Percentiles rank a stretch among this genome's conserved stretches.
Evolutionary conservation across 495 filamentous ascomycete genomes (phyloP).

Genomic region (Hypoxylon subgilvum): DNA sequence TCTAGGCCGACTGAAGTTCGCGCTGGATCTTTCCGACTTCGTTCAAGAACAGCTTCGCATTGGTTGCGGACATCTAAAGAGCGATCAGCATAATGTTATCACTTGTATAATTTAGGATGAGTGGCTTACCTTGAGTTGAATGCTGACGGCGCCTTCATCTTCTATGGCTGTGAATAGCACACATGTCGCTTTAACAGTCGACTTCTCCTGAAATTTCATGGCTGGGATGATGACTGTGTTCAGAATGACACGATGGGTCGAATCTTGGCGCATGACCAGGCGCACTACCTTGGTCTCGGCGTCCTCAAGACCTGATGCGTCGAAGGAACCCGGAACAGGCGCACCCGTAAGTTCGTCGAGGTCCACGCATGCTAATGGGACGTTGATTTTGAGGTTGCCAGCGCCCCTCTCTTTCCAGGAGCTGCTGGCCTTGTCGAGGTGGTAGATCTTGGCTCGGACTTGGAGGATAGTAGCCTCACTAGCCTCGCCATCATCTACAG

Average conservation of each 20-base stretch:
- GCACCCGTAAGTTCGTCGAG: slow-evolving; percentile 53
- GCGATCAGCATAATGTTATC: slow-evolving; percentile 7
- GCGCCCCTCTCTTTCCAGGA: slow-evolving; percentile 85
- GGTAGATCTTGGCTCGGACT: slow-evolving; percentile 75
- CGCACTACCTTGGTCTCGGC: slow-evolving; percentile 60
- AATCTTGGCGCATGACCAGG: slow-evolving; percentile 87
- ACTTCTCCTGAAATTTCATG: slow-evolving; percentile 74
- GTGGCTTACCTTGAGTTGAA: slow-evolving; percentile 72
- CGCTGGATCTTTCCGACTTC: slow-evolving; percentile 50
- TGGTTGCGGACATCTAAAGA: slow-evolving; percentile 52
- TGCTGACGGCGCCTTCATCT: slow-evolving; percentile 62
- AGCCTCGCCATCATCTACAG: slow-evolving; percentile 70
- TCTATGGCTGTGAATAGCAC: slow-evolving; percentile 64
- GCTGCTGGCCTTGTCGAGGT: slow-evolving; percentile 64
- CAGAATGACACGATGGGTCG: slow-evolving; percentile 81
- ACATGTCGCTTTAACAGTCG: slow-evolving; percentile 62
- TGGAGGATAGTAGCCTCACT: slow-evolving; percentile 74
- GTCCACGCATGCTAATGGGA: slow-evolving; percentile 56
- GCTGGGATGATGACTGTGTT: slow-evolving; percentile 77
- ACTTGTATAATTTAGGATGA: neutral
- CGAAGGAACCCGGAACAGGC: slow-evolving; percentile 52
- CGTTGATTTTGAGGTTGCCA: slow-evolving; percentile 84
- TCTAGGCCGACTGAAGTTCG: slow-evolving; percentile 43
- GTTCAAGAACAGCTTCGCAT: slow-evolving; percentile 50
- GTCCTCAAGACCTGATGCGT: slow-evolving; percentile 55